A percentile compares a stretch with the other conserved stretches of the same genome.
Evolutionary conservation across 179 eudicot genomes (phyloP).

Genomic region (Nepenthes alata): DNA sequence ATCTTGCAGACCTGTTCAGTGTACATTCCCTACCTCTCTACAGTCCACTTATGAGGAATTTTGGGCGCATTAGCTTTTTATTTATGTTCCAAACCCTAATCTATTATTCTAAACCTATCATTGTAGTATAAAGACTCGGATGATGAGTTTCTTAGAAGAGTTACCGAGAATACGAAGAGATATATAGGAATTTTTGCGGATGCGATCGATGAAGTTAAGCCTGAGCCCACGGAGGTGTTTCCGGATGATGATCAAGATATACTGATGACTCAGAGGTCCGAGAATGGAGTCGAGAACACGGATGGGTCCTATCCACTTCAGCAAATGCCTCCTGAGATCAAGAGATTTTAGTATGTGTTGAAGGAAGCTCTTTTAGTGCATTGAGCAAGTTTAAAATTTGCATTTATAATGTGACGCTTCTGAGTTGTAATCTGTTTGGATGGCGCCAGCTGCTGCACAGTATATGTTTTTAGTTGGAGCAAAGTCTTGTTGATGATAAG

Average conservation of each 20-base stretch:
- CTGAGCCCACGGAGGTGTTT: conserved; percentile 81
- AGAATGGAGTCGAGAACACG: conserved; percentile 56
- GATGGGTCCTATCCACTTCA: conserved; percentile 67
- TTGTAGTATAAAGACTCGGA: conserved; percentile 77
- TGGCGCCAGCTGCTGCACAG: no score
- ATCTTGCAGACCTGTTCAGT: conserved; percentile 58
- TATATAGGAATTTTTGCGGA: conserved; percentile 69
- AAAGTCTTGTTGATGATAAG: background rate
- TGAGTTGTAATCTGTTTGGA: no score
- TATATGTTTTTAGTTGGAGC: no score
- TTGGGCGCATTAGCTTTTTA: background rate
- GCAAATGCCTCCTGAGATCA: conserved; percentile 88
- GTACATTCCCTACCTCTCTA: conserved; percentile 17
- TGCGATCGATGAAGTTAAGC: conserved; percentile 80
- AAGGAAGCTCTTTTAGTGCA: background rate
- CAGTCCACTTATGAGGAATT: background rate
- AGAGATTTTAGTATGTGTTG: conserved; percentile 62
- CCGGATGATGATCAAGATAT: conserved; percentile 88
- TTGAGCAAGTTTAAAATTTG: no score
- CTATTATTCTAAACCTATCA: background rate
- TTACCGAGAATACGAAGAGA: conserved; percentile 68
- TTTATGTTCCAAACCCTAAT: conserved; percentile 6
- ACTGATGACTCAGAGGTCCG: conserved; percentile 83
- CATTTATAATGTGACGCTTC: no score
- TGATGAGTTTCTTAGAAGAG: conserved; percentile 68